Base-by-base conservation (phyloP, 495 filamentous ascomycete genomes). In the Neurospora sp. region DNA sequence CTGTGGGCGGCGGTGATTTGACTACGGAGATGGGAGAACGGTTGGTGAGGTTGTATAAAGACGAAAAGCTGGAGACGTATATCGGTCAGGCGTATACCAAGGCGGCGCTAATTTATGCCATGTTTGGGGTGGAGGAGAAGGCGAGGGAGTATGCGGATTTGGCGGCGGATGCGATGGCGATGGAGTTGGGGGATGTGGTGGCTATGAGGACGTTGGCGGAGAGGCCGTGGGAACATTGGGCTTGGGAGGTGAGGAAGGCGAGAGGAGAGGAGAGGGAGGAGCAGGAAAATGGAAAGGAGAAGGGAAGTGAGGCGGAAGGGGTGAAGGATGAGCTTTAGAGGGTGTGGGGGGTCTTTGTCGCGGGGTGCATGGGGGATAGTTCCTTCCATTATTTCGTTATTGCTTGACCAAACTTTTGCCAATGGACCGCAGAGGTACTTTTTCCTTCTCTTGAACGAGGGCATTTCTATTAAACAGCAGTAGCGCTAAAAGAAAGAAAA, bases 21-120 rank as follows among this genome's bases (percentile, higher is more conserved):
- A 78, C 77, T 3, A 77, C 82, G 1, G 80, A 82, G 13, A 82
- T 79, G 10, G 82, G 78, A 17, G 81, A 71, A 2, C 62, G 80
- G 70, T 70, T 84, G 43, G 79, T 79, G 8, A 71, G 71, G 21
- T 72, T 85, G 36, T 83, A 83, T 70, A 73, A 77, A 21, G 71
- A 76, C 28, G 84, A 86, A 59, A 45, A 77, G 24, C 73, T 86
- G 10, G 71, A 82, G n/a, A 76, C 77, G 9, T 81, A 83, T 39
- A 73, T 85, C 15, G 81, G 79, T 5, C 78, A 77, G 10, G 80
- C 78, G 5, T 82, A 84, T 71, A 83, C 82, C 4, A 73, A 81
- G 8, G 84, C 83, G 6, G 84, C 84, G 54, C 74, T 86, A 17
- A 80, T 85, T 59, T 82, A 78, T 48, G 78, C 81, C n/a, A 79